phyloP scores from a whole-genome alignment of 1,284 basidiomycete genomes.

The Ganoderma lucidum region DNA sequence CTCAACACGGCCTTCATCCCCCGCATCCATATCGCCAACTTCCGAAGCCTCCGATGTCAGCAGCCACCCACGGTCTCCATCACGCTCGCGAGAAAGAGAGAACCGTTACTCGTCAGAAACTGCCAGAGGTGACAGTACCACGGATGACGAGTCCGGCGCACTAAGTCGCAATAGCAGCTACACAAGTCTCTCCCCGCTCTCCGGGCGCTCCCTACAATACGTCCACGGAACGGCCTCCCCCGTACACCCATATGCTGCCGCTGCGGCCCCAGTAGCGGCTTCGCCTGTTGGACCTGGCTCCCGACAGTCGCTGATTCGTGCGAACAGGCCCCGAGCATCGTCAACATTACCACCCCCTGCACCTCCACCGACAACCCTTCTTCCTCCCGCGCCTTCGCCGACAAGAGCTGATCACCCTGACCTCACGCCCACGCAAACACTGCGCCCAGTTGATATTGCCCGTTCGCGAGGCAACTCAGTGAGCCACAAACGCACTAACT shows the following conservation, averaged over 20 bases:
- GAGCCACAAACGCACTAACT: constrained; percentile 62
- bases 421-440: constrained; percentile 31
- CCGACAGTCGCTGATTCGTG: constrained; percentile 36
- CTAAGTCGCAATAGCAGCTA: constrained; percentile 30
- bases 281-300: constrained; percentile 29
- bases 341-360: constrained; percentile 70
- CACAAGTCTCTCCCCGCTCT: constrained; percentile 36
- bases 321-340: constrained; percentile 55
- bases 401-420: constrained; percentile 42
- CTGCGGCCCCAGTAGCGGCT: constrained; percentile 28
- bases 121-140: constrained; percentile 31
- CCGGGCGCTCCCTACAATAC: constrained; percentile 22
- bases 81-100: constrained; percentile 43
- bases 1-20: constrained; percentile 60
- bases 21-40: constrained; percentile 59
- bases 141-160: constrained; percentile 44
- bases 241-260: constrained; percentile 42
- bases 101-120: constrained; percentile 41
- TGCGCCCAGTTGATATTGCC: constrained; percentile 45
- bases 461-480: constrained; percentile 57
- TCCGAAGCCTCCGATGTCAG: constrained; percentile 57
- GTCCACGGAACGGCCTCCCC: constrained; percentile 29
- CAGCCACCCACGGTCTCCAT: constrained; percentile 46
- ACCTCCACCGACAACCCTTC: constrained; percentile 67
- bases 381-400: constrained; percentile 66